Conservation (phyloP, 2,329 filamentous ascomycete genomes). For the Xylariaceae sp. region DNA sequence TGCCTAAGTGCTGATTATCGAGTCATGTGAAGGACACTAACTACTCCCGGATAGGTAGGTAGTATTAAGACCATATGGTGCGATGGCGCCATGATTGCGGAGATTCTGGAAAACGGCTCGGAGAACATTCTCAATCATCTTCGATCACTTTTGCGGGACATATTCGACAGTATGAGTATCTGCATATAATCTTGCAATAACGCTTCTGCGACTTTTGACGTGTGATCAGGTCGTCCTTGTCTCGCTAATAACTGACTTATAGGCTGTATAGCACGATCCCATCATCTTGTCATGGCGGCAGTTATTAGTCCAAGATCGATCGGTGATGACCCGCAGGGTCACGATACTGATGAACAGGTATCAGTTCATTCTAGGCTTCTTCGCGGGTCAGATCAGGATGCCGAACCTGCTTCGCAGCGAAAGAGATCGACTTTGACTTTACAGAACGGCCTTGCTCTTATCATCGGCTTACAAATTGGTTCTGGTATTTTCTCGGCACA, state of each 20-base stretch:
- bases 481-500: constrained; percentile 44
- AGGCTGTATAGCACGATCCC: constrained; percentile 13
- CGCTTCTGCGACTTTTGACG: background rate
- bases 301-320: constrained; percentile 5
- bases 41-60: background rate
- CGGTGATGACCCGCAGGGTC: constrained; percentile 12
- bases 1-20: background rate
- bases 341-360: constrained; percentile 8
- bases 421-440: constrained; percentile 19
- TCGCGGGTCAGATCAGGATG: constrained; percentile 3
- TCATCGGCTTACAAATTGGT: constrained; percentile 44
- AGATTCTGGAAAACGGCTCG: background rate
- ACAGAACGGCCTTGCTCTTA: constrained; percentile 35
- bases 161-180: background rate
- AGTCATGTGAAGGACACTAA: background rate
- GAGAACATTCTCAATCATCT: background rate
- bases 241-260: constrained; percentile 4
- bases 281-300: constrained; percentile 21
- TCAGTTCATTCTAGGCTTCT: constrained; percentile 15
- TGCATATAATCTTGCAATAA: background rate
- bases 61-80: background rate
- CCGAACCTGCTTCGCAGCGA: constrained; percentile 4
- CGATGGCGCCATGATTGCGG: background rate
- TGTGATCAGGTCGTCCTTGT: background rate
- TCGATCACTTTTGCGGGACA: background rate